These are phyloP conservation scores for Saposhnikovia divaricata DNA, from an alignment of 129 eudicot species.

Conservation along the genomic window DNA sequence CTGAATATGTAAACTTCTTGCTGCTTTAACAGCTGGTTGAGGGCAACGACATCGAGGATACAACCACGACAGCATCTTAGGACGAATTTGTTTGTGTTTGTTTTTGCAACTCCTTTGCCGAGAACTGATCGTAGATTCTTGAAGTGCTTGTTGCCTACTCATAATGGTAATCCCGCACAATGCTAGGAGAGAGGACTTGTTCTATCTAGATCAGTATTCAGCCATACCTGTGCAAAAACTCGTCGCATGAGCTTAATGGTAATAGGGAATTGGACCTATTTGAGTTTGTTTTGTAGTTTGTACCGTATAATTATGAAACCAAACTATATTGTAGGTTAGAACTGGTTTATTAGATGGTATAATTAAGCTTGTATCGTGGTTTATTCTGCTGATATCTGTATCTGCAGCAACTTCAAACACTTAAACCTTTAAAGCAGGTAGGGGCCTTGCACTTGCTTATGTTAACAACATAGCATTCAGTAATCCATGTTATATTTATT, in stretches of 20 bases:
- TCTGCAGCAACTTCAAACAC: too few relatives aligned
- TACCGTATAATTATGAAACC: neutral
- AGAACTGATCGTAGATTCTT: neutral
- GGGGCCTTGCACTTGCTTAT: too few relatives aligned
- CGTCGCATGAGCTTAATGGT: neutral
- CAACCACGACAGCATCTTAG: conserved; percentile 23
- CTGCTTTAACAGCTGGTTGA: conserved; percentile 56
- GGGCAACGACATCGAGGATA: conserved; percentile 41
- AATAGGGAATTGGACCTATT: neutral
- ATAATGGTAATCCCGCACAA: neutral
- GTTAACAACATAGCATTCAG: too few relatives aligned
- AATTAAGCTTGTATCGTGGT: too few relatives aligned
- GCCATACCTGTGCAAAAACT: neutral
- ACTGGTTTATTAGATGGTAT: neutral
- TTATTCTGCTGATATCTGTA: too few relatives aligned
- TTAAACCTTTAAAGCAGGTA: too few relatives aligned
- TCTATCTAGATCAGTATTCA: neutral
- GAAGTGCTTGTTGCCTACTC: neutral
- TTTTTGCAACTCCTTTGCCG: neutral
- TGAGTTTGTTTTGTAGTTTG: neutral
- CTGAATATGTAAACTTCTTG: conserved; percentile 3
- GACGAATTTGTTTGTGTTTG: neutral
- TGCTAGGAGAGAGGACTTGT: neutral
- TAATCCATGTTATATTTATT: too few relatives aligned
- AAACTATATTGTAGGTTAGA: neutral